Evolutionary conservation across 371 early-diverging fungal genomes (phyloP).

Genomic region (Apophysomyces elegans): DNA sequence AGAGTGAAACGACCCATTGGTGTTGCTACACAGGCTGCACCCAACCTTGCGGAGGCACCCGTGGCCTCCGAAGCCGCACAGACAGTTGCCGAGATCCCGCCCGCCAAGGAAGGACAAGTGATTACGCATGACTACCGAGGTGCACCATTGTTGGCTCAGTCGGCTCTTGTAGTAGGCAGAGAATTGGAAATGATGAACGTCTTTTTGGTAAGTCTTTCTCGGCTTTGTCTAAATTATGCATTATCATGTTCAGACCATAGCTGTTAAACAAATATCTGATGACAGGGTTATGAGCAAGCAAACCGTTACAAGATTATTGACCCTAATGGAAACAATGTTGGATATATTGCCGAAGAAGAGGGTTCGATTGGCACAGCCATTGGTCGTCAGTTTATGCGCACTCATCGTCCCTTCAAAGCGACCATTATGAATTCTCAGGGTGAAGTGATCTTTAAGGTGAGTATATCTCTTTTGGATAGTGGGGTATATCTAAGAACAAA

Average conservation of each 20-base stretch:
- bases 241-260: not conserved
- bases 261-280: slow-evolving; percentile 6
- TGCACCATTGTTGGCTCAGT: slow-evolving; percentile 53
- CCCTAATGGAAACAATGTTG: slow-evolving; percentile 70
- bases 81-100: slow-evolving; percentile 39
- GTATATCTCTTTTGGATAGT: not conserved
- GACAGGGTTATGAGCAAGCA: slow-evolving; percentile 83
- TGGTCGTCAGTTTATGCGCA: slow-evolving; percentile 75
- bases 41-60: slow-evolving; percentile 11
- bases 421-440: slow-evolving; percentile 74
- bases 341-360: slow-evolving; percentile 84
- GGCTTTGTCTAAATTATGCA: not conserved
- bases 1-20: not conserved
- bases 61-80: slow-evolving; percentile 24
- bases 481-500: not conserved
- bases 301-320: slow-evolving; percentile 86
- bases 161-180: slow-evolving; percentile 73
- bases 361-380: slow-evolving; percentile 61
- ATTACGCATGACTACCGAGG: slow-evolving; percentile 44
- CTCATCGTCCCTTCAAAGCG: slow-evolving; percentile 82
- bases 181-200: slow-evolving; percentile 89
- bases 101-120: slow-evolving; percentile 29
- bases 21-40: not conserved
- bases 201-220: slow-evolving; percentile 47
- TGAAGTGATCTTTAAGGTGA: slow-evolving; percentile 69